Percentiles rank a stretch among this genome's conserved stretches.
phyloP scores from a whole-genome alignment of 2,329 filamentous ascomycete species.

The Coleophoma cylindrospora region DNA sequence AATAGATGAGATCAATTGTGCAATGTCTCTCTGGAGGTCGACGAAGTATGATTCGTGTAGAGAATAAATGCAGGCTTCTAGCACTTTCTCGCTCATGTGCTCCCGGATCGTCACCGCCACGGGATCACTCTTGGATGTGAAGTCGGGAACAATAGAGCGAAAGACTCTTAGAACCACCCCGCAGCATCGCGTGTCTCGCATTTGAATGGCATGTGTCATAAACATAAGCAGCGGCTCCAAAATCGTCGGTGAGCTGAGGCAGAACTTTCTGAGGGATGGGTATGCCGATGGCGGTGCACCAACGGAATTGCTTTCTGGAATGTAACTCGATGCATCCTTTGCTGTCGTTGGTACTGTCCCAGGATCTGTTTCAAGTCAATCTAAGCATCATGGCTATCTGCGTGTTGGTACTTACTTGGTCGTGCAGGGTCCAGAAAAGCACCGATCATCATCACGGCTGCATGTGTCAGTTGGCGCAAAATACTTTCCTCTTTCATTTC shows the following conservation, averaged over 20 bases:
- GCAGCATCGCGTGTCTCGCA: constrained; percentile 86
- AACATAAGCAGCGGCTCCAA: constrained; percentile 89
- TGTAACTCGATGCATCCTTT: constrained; percentile 24
- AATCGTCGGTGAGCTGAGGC: constrained; percentile 70
- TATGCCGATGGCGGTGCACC: constrained; percentile 12
- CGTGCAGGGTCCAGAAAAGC: constrained; percentile 76
- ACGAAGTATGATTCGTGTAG: constrained; percentile 96
- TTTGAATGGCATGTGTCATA: constrained; percentile 82
- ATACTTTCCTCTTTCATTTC: constrained; percentile 99
- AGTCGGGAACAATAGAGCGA: constrained; percentile 77
- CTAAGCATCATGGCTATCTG: background rate
- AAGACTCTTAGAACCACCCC: constrained; percentile 83
- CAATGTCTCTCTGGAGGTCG: constrained; percentile 89
- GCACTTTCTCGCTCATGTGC: constrained; percentile 82
- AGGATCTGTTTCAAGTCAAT: constrained; percentile 11
- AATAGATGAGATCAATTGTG: constrained; percentile 80
- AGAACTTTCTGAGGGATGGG: constrained; percentile 72
- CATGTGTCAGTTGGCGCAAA: constrained; percentile 85
- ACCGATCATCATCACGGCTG: constrained; percentile 86
- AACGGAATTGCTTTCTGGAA: constrained; percentile 6
- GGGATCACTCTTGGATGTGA: constrained; percentile 44
- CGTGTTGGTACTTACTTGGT: constrained; percentile 44
- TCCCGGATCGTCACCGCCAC: constrained; percentile 67
- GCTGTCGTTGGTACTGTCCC: constrained; percentile 6
- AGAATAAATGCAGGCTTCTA: constrained; percentile 84